Evolutionary conservation across 139 green algal species (phyloP).

Genomic region (Chlorella sp.): DNA sequence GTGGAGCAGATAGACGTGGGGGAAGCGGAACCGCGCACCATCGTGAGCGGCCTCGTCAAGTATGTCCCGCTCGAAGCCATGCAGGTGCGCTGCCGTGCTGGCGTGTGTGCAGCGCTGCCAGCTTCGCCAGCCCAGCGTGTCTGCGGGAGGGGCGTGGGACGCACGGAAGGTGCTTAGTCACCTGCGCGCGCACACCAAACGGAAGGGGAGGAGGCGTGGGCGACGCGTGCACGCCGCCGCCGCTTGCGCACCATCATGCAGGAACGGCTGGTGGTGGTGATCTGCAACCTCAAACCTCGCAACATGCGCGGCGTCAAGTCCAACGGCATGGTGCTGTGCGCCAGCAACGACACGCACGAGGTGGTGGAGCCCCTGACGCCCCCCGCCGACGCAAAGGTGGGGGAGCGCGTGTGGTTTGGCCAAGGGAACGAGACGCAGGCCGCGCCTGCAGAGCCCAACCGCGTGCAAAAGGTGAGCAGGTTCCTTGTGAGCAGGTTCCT

Average conservation of each 20-base stretch:
- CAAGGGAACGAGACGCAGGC: slow-evolving; percentile 6
- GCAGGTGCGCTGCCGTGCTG: slow-evolving; percentile 23
- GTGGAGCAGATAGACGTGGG: slow-evolving; percentile 66
- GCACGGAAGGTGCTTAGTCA: no score
- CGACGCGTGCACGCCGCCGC: no score
- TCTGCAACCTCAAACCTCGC: slow-evolving; percentile 72
- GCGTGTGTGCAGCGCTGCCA: no score
- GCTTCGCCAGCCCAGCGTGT: no score
- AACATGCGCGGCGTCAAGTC: slow-evolving; percentile 66
- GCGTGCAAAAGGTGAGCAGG: slow-evolving; percentile 6
- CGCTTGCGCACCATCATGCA: no score
- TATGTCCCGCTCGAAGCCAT: slow-evolving; percentile 63
- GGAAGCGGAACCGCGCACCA: slow-evolving; percentile 71
- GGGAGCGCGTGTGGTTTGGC: slow-evolving; percentile 62
- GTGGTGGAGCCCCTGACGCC: slow-evolving; percentile 82
- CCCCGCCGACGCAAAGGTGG: slow-evolving; percentile 62
- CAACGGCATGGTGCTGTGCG: slow-evolving; percentile 61
- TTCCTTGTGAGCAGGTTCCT: no score
- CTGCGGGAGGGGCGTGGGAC: no score
- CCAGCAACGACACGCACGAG: slow-evolving; percentile 67
- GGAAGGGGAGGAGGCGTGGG: no score
- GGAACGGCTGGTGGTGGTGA: slow-evolving; percentile 61
- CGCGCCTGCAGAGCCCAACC: slow-evolving; percentile 1
- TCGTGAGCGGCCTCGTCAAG: slow-evolving; percentile 67
- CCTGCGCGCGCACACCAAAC: no score